Evolutionary conservation across 371 early-diverging fungal species (phyloP).

Genomic region (Phascolomyces articulosus): DNA sequence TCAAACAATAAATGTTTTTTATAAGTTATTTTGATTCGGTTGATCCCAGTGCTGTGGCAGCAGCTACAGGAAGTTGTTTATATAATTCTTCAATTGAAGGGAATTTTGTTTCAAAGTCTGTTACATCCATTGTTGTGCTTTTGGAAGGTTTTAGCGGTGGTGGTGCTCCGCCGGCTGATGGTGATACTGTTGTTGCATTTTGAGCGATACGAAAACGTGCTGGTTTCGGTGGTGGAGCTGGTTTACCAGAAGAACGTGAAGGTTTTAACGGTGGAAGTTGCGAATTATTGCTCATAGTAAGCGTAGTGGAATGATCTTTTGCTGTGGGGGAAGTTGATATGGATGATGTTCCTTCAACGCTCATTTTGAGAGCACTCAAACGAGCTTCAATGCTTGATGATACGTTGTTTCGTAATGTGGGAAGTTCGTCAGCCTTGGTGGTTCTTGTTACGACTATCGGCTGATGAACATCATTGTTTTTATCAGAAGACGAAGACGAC

Average conservation of each 20-base stretch:
- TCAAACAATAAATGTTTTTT: too few relatives aligned
- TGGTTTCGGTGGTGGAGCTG: constrained; percentile 48
- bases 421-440: background rate
- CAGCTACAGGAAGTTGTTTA: constrained; percentile 17
- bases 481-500: background rate
- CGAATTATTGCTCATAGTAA: background rate
- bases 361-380: constrained; percentile 30
- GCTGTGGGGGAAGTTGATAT: background rate
- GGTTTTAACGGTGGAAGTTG: background rate
- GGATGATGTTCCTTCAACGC: constrained; percentile 9
- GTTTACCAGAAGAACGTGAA: constrained; percentile 19
- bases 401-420: constrained; percentile 15
- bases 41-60: background rate
- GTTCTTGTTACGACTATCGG: background rate
- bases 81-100: constrained; percentile 39
- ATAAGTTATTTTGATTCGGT: background rate
- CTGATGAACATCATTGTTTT: background rate
- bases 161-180: background rate
- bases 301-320: background rate
- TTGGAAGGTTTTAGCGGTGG: background rate
- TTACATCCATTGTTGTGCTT: constrained; percentile 10
- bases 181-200: background rate
- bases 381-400: constrained; percentile 41
- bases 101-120: constrained; percentile 47
- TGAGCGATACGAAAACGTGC: constrained; percentile 40